Percentiles rank a stretch among this genome's conserved stretches.
phyloP scores from a whole-genome alignment of 495 filamentous ascomycete species.

The Penicillium steckii region DNA sequence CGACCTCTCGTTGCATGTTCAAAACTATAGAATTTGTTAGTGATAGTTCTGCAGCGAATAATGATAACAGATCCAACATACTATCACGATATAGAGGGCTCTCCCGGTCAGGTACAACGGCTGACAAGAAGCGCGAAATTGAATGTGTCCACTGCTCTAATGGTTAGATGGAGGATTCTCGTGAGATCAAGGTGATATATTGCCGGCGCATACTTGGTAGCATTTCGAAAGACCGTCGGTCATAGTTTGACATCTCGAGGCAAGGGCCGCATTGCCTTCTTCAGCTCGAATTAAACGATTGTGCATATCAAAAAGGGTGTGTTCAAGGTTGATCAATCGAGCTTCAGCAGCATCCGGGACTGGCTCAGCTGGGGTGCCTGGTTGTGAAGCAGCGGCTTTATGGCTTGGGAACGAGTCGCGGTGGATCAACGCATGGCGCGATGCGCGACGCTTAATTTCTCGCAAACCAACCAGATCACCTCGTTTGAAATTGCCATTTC shows the following conservation, averaged over 20 bases:
- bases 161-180: neutral
- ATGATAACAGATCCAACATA: constrained; percentile 28
- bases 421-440: constrained; percentile 90
- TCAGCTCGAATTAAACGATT: constrained; percentile 75
- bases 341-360: constrained; percentile 75
- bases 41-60: neutral
- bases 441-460: constrained; percentile 97
- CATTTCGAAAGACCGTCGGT: constrained; percentile 78
- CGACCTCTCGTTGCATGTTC: constrained; percentile 78
- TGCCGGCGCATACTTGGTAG: constrained; percentile 56
- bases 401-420: constrained; percentile 86
- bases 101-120: constrained; percentile 66
- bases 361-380: constrained; percentile 80
- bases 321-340: constrained; percentile 73
- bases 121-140: constrained; percentile 67
- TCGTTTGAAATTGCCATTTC: constrained; percentile 94
- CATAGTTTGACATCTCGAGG: constrained; percentile 76
- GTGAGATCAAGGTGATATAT: neutral
- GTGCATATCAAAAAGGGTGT: constrained; percentile 78
- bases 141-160: constrained; percentile 65
- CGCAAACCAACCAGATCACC: constrained; percentile 88
- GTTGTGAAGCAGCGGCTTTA: constrained; percentile 70
- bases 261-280: constrained; percentile 75
- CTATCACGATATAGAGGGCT: constrained; percentile 57
- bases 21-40: constrained; percentile 52